A percentile compares a stretch with the other conserved stretches of the same genome.
Conservation (phyloP, 2,329 filamentous ascomycete genomes). For the Curvularia sp. region DNA sequence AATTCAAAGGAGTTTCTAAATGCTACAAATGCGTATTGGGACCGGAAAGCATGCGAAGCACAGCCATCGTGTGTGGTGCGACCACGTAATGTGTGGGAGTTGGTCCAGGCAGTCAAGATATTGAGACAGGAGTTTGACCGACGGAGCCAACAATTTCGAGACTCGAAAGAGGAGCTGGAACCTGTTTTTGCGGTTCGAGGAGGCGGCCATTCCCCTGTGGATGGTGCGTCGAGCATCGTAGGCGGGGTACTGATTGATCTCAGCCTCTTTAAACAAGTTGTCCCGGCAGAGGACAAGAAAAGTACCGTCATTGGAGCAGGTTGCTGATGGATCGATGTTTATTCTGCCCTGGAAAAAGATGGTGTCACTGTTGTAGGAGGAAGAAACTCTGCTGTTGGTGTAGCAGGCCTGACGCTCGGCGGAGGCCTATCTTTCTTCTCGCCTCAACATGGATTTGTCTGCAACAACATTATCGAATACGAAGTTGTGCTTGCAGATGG, state of each 20-base stretch:
- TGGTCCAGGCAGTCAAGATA: slow-evolving; percentile 38
- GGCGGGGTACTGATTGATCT: slow-evolving; percentile 31
- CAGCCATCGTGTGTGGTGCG: slow-evolving; percentile 42
- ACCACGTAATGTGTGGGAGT: slow-evolving; percentile 36
- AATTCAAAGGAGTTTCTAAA: slow-evolving; percentile 13
- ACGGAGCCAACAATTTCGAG: slow-evolving; percentile 10
- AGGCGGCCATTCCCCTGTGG: slow-evolving; percentile 51
- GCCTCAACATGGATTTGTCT: slow-evolving; percentile 39
- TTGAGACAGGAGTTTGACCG: slow-evolving; percentile 41
- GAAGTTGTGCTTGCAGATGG: slow-evolving; percentile 50
- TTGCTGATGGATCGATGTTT: slow-evolving; percentile 30
- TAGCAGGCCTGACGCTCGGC: slow-evolving; percentile 44
- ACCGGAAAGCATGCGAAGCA: slow-evolving; percentile 45
- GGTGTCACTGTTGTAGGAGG: slow-evolving; percentile 32
- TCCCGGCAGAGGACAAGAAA: slow-evolving; percentile 4
- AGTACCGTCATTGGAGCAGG: slow-evolving; percentile 29
- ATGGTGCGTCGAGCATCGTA: slow-evolving; percentile 31
- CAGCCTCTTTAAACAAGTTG: slow-evolving; percentile 24
- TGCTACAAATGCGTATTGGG: slow-evolving; percentile 39
- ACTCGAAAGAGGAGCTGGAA: not conserved
- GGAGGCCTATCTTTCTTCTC: slow-evolving; percentile 49
- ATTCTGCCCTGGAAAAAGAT: slow-evolving; percentile 21
- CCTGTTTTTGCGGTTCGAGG: slow-evolving; percentile 56
- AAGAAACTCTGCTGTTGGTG: slow-evolving; percentile 37
- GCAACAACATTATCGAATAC: slow-evolving; percentile 43